Conservation (phyloP, 225 moss, liverwort and hornwort genomes). For the Straminergon stramineum region DNA sequence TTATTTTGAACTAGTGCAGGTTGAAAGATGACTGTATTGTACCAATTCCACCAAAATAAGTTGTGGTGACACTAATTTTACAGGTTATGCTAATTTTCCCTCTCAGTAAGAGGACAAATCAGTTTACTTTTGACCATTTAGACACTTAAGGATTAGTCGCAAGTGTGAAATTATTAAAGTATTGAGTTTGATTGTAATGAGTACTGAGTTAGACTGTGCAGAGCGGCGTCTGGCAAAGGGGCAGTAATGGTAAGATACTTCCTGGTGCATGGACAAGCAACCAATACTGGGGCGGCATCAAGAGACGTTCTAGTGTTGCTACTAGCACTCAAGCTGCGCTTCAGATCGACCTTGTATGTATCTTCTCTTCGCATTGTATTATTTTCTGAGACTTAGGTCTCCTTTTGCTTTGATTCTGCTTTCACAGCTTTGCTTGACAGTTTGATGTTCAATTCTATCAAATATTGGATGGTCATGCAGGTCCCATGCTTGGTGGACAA, state of each 20-base stretch:
- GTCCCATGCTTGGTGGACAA: conserved; percentile 92
- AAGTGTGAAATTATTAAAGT: background rate
- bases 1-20: background rate
- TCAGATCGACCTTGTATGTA: conserved; percentile 34
- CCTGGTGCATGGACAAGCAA: background rate
- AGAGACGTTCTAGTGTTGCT: conserved; percentile 9
- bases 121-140: background rate
- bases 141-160: background rate
- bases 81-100: background rate
- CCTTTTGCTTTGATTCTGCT: background rate
- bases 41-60: background rate
- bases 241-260: background rate
- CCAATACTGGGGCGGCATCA: conserved; percentile 7
- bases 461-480: conserved; percentile 20
- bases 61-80: background rate
- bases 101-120: background rate
- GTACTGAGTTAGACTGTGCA: background rate
- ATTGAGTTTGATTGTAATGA: background rate
- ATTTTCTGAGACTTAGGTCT: background rate
- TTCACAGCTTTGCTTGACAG: background rate
- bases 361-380: background rate
- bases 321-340: conserved; percentile 28
- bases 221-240: conserved; percentile 25
- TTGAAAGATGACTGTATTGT: background rate
- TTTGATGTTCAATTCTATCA: background rate